phyloP scores from a whole-genome alignment of 2,329 filamentous ascomycete genomes.

The Nannizziopsis arthrosporioides region DNA sequence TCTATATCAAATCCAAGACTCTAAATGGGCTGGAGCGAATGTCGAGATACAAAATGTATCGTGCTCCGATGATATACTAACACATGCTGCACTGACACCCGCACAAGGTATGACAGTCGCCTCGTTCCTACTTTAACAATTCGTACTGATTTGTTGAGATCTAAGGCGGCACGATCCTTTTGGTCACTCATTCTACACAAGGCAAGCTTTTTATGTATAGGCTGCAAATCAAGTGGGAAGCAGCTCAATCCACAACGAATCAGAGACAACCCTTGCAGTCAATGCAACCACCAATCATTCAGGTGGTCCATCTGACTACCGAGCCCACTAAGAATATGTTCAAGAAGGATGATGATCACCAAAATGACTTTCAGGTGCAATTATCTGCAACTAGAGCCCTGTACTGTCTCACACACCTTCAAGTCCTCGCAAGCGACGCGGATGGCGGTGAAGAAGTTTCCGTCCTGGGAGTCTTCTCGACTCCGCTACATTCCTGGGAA shows the following conservation, averaged over 20 bases:
- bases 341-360: conserved; percentile 18
- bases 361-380: conserved; percentile 19
- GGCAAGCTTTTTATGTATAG: conserved; percentile 64
- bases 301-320: conserved; percentile 28
- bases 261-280: neutral
- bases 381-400: conserved; percentile 16
- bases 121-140: neutral
- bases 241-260: conserved; percentile 17
- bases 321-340: conserved; percentile 27
- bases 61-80: conserved; percentile 62
- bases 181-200: conserved; percentile 41
- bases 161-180: conserved; percentile 24
- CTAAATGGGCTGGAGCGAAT: conserved; percentile 57
- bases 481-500: conserved; percentile 40
- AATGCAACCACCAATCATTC: conserved; percentile 25
- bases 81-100: conserved; percentile 63
- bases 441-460: conserved; percentile 46
- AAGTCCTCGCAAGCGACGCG: conserved; percentile 56
- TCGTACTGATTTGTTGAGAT: neutral
- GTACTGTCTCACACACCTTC: conserved; percentile 61
- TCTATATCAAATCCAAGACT: conserved; percentile 64
- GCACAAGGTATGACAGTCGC: conserved; percentile 46
- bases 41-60: conserved; percentile 64
- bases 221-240: conserved; percentile 62
- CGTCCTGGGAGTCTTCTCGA: conserved; percentile 58